Conservation (phyloP, 495 filamentous ascomycete genomes). For the Penicillium chermesinum region DNA sequence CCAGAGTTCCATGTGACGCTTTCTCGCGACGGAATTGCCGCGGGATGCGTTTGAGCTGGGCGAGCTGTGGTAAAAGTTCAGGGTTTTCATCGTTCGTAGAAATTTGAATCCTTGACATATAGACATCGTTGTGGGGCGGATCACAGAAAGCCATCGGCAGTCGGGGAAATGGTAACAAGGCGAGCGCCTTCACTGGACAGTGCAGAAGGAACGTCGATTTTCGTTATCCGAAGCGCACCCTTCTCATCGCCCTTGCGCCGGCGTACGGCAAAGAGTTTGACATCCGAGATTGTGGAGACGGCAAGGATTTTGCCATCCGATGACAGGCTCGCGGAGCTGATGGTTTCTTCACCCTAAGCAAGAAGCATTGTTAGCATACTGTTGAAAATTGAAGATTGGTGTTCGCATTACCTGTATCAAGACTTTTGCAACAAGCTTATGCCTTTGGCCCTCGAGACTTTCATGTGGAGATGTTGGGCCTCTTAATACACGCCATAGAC, state of each 20-base stretch:
- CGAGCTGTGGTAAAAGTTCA: conserved; percentile 42
- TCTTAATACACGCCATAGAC: conserved; percentile 67
- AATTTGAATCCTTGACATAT: conserved; percentile 40
- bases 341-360: conserved; percentile 71
- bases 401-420: conserved; percentile 47
- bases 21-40: conserved; percentile 52
- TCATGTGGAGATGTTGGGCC: conserved; percentile 39
- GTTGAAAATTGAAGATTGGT: not conserved
- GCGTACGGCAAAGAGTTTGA: conserved; percentile 67
- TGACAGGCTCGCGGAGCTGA: conserved; percentile 73
- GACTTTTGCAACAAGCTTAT: conserved; percentile 64
- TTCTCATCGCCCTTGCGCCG: conserved; percentile 42
- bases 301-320: conserved; percentile 68
- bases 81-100: conserved; percentile 34
- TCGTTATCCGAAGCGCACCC: conserved; percentile 59
- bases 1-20: conserved; percentile 59
- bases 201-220: conserved; percentile 53
- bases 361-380: conserved; percentile 7
- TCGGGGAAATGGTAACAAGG: conserved; percentile 49
- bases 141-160: conserved; percentile 51
- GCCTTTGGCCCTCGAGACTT: conserved; percentile 40
- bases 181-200: conserved; percentile 57
- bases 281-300: conserved; percentile 66
- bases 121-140: conserved; percentile 46
- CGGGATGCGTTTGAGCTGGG: conserved; percentile 53